Evolutionary conservation across 2,329 filamentous ascomycete genomes (phyloP), one percentile per base, ranked within the genome.

Genomic region (Calonectria crousiana): DNA sequence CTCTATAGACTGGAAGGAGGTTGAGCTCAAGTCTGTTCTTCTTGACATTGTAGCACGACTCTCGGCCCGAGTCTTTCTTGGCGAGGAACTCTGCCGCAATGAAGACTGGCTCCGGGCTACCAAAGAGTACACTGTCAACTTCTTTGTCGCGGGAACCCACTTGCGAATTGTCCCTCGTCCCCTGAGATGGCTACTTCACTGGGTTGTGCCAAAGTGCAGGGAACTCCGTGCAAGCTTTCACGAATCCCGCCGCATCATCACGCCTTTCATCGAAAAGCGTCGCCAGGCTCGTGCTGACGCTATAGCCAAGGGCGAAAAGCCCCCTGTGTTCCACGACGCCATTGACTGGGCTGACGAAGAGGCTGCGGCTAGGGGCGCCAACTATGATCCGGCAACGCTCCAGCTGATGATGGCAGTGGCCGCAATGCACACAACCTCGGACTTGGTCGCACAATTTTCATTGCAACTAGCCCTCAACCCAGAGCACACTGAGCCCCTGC

Each of bases 61-160:
- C 23, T 82, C 81, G 0, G 80, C 81, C 67, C 81, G 84, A 5
- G 78, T 89, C 49, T 82, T 88, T 20, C 84, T 88, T 18, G 87
- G 87, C 18, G 73, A 81, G 6, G 79, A 81, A 26, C 72, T 85
- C 41, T 85, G 83, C 77, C 85, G 86, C 30, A 85, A 90, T 74
- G 76, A 85, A 16, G 83, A 84, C 8, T 90, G 89, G 77, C 81
- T 91, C 26, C 79, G 84, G 10, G 82, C 85, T 52, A 88, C 88
- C 60, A 82, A 86, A 3, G 81, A 82, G 10, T 90, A 60, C 34
- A 60, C 56, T 10, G 56, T 60, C 6, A 60, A 60, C 34, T 60
- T 60, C 23, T 60, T 60, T 9, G 56, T 60, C 34, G 56, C 56
- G 1, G 56, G 56, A 60, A 60, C 56, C 4, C 56, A 60, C n/a